Evolutionary conservation across 192 early-diverging fungal species (phyloP), one percentile per base, ranked within the genome.

Genomic region (Coemansia biformis): DNA sequence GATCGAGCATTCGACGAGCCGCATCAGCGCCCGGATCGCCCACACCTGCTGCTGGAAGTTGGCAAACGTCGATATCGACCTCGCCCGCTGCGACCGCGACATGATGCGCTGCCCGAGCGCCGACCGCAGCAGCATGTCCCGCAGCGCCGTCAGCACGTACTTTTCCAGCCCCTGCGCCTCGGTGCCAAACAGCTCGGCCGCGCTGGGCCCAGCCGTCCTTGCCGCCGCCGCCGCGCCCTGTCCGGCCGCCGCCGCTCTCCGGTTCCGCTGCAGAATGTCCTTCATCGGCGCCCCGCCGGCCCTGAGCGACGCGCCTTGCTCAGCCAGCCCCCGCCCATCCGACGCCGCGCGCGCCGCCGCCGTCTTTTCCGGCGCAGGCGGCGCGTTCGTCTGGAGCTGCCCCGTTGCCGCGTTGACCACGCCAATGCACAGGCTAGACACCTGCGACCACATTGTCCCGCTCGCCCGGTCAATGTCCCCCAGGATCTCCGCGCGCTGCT

Each of bases 11-110:
- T 63, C 59, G 18, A 67, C 64, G 24, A 75, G 48, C 38, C 57
- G 63, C 46, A 63, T 41, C 34, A 75, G 45, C 45, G 71, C 49
- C 28, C 71, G 54, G 22, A 75, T 42, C 2, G 71, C 64, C 71
- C 71, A 75, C 8, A 67, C 54, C 23, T 75, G 71, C 51, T 42
- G 58, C 59, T 75, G 63, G 45, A 75, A 75, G 44, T 75, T 75
- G 24, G 50, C 34, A 43, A 75, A 66, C 16, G 48, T 59, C 2
- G 51, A 48, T 11, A 43, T 59, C 9, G 71, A 66, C 16, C 38
- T 47, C 8, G 47, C 59, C 2, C 51, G 59, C 33, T 45, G 38
- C 9, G 71, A 58, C 22, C 56, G 59, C 43, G 37, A 31, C 44
- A 66, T 17, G 16, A 75, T 51, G 13, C 52, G 48, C 41, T 66